Evolutionary conservation across 495 filamentous ascomycete genomes (phyloP).

Genomic region (Staphylotrichum longicolle): DNA sequence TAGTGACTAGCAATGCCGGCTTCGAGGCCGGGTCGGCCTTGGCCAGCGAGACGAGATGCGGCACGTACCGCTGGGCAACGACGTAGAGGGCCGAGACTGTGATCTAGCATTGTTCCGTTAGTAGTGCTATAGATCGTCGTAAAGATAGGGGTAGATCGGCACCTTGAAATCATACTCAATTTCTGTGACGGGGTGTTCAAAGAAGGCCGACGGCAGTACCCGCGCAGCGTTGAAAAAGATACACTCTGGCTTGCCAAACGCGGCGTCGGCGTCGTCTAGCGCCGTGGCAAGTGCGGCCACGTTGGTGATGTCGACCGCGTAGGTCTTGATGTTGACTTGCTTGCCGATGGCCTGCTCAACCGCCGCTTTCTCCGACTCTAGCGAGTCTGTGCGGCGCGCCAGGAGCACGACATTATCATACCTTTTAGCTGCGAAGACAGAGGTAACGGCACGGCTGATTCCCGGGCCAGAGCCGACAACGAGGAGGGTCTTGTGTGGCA

Average conservation of each 20-base stretch:
- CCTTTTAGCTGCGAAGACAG: slow-evolving; percentile 38
- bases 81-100: slow-evolving; percentile 40
- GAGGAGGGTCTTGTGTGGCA: slow-evolving; percentile 25
- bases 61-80: slow-evolving; percentile 37
- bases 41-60: slow-evolving; percentile 32
- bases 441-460: slow-evolving; percentile 38
- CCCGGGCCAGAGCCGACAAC: slow-evolving; percentile 46
- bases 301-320: slow-evolving; percentile 37
- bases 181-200: slow-evolving; percentile 33
- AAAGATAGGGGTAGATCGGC: neutral
- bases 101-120: slow-evolving; percentile 24
- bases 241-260: slow-evolving; percentile 33
- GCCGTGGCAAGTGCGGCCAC: slow-evolving; percentile 25
- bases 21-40: slow-evolving; percentile 21
- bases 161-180: slow-evolving; percentile 45
- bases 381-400: slow-evolving; percentile 35
- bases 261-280: slow-evolving; percentile 33
- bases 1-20: slow-evolving; percentile 41
- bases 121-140: too few relatives aligned
- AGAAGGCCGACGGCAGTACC: slow-evolving; percentile 31
- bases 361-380: slow-evolving; percentile 33
- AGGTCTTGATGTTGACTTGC: slow-evolving; percentile 31
- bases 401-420: slow-evolving; percentile 42
- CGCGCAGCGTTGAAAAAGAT: slow-evolving; percentile 46
- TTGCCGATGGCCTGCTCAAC: slow-evolving; percentile 24